Evolutionary conservation across 805 yeast genomes (phyloP).

Genomic region (Clavispora santaluciae): DNA sequence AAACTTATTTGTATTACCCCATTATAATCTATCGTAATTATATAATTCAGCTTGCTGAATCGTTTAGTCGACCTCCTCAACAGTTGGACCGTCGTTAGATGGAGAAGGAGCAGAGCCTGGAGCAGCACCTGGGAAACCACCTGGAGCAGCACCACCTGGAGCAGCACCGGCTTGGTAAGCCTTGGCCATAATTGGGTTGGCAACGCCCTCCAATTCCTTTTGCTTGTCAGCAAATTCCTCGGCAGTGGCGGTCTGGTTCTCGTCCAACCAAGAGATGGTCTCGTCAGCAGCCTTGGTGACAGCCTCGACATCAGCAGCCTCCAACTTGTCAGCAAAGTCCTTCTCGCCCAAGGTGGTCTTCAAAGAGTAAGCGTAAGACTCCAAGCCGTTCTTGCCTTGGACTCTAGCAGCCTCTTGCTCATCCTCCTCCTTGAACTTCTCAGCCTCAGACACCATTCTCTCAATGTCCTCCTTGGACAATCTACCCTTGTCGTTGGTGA

Average conservation of each 20-base stretch:
- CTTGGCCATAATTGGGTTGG: conserved; percentile 95
- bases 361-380: conserved; percentile 90
- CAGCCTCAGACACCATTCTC: conserved; percentile 97
- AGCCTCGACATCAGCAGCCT: conserved; percentile 61
- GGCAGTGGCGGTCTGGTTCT: conserved; percentile 84
- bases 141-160: conserved; percentile 55
- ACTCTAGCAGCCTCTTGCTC: conserved; percentile 92
- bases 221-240: conserved; percentile 91
- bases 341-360: conserved; percentile 61
- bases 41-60: conserved; percentile 9
- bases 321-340: conserved; percentile 58
- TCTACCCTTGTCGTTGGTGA: conserved; percentile 98
- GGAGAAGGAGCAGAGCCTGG: conserved; percentile 36
- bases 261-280: conserved; percentile 87
- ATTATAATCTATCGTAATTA: conserved; percentile 1
- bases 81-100: conserved; percentile 45
- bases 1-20: not conserved
- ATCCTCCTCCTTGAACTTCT: conserved; percentile 57
- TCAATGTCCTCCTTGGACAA: conserved; percentile 96
- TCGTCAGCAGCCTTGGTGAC: conserved; percentile 79
- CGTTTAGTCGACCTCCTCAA: conserved; percentile 48
- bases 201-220: conserved; percentile 91
- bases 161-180: conserved; percentile 94
- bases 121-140: conserved; percentile 58
- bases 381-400: conserved; percentile 90